phyloP scores from a whole-genome alignment of 768 basidiomycete species.

The Lactarius trivialis region DNA sequence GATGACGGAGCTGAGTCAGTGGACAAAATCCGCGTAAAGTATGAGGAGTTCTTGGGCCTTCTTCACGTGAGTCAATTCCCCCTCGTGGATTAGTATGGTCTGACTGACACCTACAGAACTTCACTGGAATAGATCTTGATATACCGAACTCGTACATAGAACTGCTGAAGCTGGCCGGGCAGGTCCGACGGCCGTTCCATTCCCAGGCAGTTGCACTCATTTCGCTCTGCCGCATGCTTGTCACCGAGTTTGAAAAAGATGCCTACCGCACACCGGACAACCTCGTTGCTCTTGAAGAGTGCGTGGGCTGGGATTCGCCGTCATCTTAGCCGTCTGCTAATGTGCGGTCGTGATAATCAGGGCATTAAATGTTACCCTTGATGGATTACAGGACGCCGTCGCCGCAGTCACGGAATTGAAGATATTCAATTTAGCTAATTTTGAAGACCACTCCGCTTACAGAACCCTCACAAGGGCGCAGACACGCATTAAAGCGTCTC shows the following conservation, averaged over 20 bases:
- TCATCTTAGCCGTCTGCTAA: not conserved
- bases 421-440: not conserved
- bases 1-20: constrained; percentile 1
- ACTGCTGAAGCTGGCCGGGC: constrained; percentile 17
- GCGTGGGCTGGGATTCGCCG: not conserved
- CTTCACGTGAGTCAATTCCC: constrained; percentile 7
- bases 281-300: constrained; percentile 14
- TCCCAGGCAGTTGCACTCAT: constrained; percentile 17
- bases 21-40: constrained; percentile 2
- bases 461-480: not conserved
- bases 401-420: constrained; percentile 15
- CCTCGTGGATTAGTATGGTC: not conserved
- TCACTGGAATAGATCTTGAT: constrained; percentile 3
- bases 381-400: constrained; percentile 5
- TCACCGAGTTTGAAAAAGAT: constrained; percentile 10
- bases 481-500: constrained; percentile 1
- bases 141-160: constrained; percentile 13
- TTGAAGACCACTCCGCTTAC: constrained; percentile 8
- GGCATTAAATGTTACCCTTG: constrained; percentile 6
- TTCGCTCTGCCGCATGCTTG: constrained; percentile 13
- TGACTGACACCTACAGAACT: constrained; percentile 13
- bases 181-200: constrained; percentile 19
- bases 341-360: not conserved
- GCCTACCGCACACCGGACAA: constrained; percentile 7
- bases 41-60: constrained; percentile 7